These are phyloP conservation scores for Globisporangium splendens DNA, from an alignment of 352 stramenopile species.

Conservation along the genomic window DNA sequence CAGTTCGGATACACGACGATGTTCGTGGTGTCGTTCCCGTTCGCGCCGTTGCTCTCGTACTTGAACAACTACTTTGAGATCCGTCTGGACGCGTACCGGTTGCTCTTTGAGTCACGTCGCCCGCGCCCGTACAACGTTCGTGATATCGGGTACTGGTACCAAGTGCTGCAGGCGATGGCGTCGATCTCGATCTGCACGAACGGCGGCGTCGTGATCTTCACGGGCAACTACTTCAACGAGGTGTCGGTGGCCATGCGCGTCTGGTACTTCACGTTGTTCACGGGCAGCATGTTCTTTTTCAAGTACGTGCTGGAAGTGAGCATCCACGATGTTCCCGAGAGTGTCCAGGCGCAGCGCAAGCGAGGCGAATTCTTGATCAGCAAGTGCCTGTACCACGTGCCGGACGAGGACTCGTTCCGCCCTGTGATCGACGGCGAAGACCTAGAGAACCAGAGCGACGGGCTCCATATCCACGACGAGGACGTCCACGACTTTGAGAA, in stretches of 20 bases:
- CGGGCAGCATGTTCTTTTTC: constrained; percentile 79
- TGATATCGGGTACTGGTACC: constrained; percentile 92
- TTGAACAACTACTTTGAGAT: constrained; percentile 93
- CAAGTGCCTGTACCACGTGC: constrained; percentile 84
- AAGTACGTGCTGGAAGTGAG: constrained; percentile 73
- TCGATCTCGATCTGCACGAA: constrained; percentile 93
- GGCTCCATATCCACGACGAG: constrained; percentile 54
- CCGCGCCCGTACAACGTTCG: constrained; percentile 76
- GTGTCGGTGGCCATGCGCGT: constrained; percentile 48
- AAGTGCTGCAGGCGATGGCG: constrained; percentile 86
- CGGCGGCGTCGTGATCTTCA: constrained; percentile 91
- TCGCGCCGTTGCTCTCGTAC: constrained; percentile 90
- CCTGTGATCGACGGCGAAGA: constrained; percentile 24
- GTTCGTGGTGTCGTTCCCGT: constrained; percentile 91
- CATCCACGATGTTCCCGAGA: constrained; percentile 72
- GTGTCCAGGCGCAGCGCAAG: constrained; percentile 68
- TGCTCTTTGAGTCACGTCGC: constrained; percentile 77
- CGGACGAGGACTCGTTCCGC: constrained; percentile 54
- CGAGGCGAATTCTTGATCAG: constrained; percentile 83
- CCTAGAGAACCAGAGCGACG: constrained; percentile 35
- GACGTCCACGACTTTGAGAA: constrained; percentile 29
- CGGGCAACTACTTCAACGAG: constrained; percentile 73
- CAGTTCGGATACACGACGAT: constrained; percentile 88
- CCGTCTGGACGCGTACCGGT: constrained; percentile 84
- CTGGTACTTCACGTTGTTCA: constrained; percentile 82